Evolutionary conservation across 495 filamentous ascomycete genomes (phyloP).

Genomic region (Saxophila tyrrhenica): DNA sequence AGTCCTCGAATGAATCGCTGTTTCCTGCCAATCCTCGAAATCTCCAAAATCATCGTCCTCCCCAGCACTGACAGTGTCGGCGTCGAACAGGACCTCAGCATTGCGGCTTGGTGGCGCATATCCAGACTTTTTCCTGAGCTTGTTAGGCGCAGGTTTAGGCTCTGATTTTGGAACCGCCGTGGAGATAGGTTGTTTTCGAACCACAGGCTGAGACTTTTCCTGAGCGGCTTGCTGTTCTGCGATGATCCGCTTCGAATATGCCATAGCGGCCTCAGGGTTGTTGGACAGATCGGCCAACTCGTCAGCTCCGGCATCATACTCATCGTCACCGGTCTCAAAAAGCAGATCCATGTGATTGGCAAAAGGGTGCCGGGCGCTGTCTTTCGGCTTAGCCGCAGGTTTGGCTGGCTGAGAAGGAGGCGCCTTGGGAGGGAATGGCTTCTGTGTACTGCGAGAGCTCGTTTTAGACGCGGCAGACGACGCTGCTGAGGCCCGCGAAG

Average conservation of each 20-base stretch:
- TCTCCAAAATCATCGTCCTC: slow-evolving; percentile 46
- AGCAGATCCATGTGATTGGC: slow-evolving; percentile 18
- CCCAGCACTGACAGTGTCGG: slow-evolving; percentile 19
- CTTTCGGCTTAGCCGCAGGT: not conserved
- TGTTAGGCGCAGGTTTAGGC: not conserved
- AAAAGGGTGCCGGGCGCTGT: slow-evolving; percentile 13
- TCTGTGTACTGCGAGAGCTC: slow-evolving; percentile 1
- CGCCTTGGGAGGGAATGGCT: not conserved
- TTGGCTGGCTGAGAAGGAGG: not conserved
- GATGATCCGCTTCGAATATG: slow-evolving; percentile 17
- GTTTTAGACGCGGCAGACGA: slow-evolving; percentile 1
- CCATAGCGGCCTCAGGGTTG: slow-evolving; percentile 20
- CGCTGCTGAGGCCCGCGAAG: too few relatives aligned
- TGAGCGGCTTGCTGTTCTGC: slow-evolving; percentile 6
- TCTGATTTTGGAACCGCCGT: not conserved
- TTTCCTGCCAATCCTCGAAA: slow-evolving; percentile 34
- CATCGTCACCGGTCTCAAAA: slow-evolving; percentile 15
- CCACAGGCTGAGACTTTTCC: not conserved
- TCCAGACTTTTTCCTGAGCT: slow-evolving; percentile 4
- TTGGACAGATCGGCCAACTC: slow-evolving; percentile 13
- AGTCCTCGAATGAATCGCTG: not conserved
- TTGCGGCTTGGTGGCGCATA: slow-evolving; percentile 6
- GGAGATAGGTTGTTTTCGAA: not conserved
- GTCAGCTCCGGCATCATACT: slow-evolving; percentile 18
- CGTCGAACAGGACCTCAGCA: slow-evolving; percentile 32